Conservation (phyloP, 2,329 filamentous ascomycete species). For the Paracorniculantispora psalliotae region DNA sequence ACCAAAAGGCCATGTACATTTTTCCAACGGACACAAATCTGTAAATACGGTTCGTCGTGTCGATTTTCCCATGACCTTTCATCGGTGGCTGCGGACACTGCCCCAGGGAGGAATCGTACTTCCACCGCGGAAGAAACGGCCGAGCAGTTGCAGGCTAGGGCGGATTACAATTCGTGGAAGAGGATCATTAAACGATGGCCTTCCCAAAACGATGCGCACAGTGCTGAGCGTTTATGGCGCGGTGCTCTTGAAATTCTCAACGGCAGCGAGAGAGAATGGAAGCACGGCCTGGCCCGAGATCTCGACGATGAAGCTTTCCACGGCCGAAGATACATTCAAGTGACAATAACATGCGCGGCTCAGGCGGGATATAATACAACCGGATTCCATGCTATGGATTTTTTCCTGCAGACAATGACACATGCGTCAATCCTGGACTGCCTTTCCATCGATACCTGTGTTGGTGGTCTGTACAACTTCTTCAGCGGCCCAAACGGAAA, state of each 20-base stretch:
- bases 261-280: neutral
- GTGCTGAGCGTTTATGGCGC: neutral
- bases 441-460: constrained; percentile 9
- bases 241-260: constrained; percentile 5
- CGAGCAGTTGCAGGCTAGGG: neutral
- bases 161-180: constrained; percentile 8
- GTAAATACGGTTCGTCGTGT: neutral
- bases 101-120: neutral
- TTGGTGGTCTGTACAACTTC: constrained; percentile 8
- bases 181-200: neutral
- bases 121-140: neutral
- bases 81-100: neutral
- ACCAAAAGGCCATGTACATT: neutral
- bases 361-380: neutral
- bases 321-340: constrained; percentile 3
- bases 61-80: constrained; percentile 1
- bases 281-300: neutral
- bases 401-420: constrained; percentile 7
- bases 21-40: neutral
- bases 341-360: neutral
- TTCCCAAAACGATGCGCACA: neutral
- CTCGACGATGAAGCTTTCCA: constrained; percentile 2
- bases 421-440: constrained; percentile 6
- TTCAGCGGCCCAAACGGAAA: constrained; percentile 7
- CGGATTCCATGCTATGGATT: neutral